These are phyloP conservation scores for Didymellaceae sp. DNA, from an alignment of 2,329 filamentous ascomycete genomes.

Conservation along the genomic window DNA sequence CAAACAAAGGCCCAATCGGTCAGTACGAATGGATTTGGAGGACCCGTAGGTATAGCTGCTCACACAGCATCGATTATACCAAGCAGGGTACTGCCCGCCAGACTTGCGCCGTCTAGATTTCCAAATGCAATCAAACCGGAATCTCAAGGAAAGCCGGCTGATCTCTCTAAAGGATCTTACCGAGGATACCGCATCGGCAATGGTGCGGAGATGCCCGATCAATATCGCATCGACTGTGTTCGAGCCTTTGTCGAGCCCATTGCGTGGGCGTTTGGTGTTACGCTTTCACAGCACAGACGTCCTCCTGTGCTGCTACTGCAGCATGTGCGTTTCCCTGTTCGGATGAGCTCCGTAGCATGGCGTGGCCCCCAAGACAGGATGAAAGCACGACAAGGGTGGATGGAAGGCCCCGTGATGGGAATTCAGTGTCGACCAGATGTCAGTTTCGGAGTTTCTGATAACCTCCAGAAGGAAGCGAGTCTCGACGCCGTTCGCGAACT, in stretches of 20 bases:
- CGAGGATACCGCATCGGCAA: slow-evolving; percentile 65
- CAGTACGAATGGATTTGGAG: slow-evolving; percentile 18
- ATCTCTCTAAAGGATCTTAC: slow-evolving; percentile 53
- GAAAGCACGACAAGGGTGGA: slow-evolving; percentile 59
- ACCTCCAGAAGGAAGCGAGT: slow-evolving; percentile 39
- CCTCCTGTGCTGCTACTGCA: slow-evolving; percentile 57
- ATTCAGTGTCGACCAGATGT: slow-evolving; percentile 63
- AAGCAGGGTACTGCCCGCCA: slow-evolving; percentile 36
- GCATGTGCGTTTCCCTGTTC: slow-evolving; percentile 62
- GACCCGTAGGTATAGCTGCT: slow-evolving; percentile 6
- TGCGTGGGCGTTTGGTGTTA: slow-evolving; percentile 64
- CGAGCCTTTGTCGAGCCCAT: slow-evolving; percentile 64
- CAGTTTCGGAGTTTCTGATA: slow-evolving; percentile 54
- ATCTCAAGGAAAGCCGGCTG: slow-evolving; percentile 27
- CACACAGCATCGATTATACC: slow-evolving; percentile 21
- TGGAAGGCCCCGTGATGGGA: slow-evolving; percentile 65
- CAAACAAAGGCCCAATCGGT: slow-evolving; percentile 18
- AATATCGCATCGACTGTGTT: slow-evolving; percentile 62
- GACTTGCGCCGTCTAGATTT: slow-evolving; percentile 37
- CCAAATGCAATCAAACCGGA: slow-evolving; percentile 33
- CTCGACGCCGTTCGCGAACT: slow-evolving; percentile 65
- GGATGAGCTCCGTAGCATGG: slow-evolving; percentile 62
- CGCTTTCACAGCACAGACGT: slow-evolving; percentile 55
- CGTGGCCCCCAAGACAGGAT: slow-evolving; percentile 60
- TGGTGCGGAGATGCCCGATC: slow-evolving; percentile 65